Evolutionary conservation across 1,139 yeast genomes (phyloP), one percentile per base, ranked within the genome.

Genomic region (Debaryomyces subglobosus): DNA sequence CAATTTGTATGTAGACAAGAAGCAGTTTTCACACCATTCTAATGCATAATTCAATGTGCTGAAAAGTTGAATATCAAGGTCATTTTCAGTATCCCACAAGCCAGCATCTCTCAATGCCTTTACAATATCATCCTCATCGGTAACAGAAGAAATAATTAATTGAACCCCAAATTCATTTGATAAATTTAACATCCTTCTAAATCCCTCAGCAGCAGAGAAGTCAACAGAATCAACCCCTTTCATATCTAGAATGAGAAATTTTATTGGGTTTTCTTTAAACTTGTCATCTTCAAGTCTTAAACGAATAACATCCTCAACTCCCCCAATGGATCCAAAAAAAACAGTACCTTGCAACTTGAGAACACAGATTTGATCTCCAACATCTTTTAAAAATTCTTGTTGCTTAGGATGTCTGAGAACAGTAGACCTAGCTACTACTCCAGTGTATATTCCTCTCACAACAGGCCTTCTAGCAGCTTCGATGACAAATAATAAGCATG

Each of bases 1-100:
- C 32, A 60, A 54, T 50, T 68, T 75, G 68, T 89, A 91, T 43
- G 89, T 85, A 43, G 81, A 76, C 58, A 94, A 76, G 60, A 91
- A 90, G 56, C 87, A 85, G 67, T 94, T 92, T 63, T 94, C 99
- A 73, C 97, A 90, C 96, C 97, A 92, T 67, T 94, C 98, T 46
- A 94, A 75, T 0, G 97, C 97, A 52, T 89, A 81, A 62, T 95
- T 94, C 54, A 94, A 76, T 49, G 89, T 86, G 50, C 81, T 79
- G 62, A 88, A 89, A 37, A 89, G 72, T 56, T 84, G 84, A 36
- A 86, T 81, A 23, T 76, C 71, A 33, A 69, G 62, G 25, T 65
- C 59, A 64, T 55, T 71, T 15, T 72, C 67, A 8, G 60, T 59
- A 50, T 81, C 84, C 81, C 91, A 80, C 38, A 87, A 66, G 0